Conservation (phyloP, 2,329 filamentous ascomycete genomes). For the Colletotrichum karsti region DNA sequence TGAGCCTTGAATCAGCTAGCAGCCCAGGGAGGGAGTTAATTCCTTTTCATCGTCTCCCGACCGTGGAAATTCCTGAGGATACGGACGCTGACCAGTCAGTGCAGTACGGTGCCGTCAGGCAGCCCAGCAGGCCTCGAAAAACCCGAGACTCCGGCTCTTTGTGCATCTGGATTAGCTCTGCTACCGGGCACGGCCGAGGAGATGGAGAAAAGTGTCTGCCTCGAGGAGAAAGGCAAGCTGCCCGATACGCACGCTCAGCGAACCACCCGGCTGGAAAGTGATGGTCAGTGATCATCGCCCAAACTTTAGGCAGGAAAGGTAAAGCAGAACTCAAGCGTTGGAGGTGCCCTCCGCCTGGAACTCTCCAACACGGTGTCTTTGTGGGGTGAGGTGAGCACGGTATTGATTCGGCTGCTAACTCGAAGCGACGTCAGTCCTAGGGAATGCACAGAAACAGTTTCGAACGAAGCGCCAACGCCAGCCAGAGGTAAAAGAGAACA, state of each 20-base stretch:
- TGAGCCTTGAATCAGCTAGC: neutral
- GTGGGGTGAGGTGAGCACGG: too few species aligned
- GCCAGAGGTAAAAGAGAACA: neutral
- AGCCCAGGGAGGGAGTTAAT: neutral
- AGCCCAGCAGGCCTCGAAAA: neutral
- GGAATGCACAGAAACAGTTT: neutral
- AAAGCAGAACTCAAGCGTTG: too few species aligned
- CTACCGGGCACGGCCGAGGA: neutral
- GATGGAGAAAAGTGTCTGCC: neutral
- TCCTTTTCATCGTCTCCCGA: neutral
- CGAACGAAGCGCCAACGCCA: neutral
- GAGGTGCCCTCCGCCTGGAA: too few species aligned
- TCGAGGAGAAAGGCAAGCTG: neutral
- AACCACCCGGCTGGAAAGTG: slow-evolving; percentile 18
- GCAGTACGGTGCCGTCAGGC: neutral
- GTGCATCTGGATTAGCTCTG: neutral
- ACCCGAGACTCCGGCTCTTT: slow-evolving; percentile 20
- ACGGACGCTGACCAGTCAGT: too few species aligned
- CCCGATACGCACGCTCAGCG: slow-evolving; percentile 8
- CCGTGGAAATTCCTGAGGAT: neutral
- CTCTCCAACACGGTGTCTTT: too few species aligned
- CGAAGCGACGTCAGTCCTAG: neutral
- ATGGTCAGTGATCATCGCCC: slow-evolving; percentile 12
- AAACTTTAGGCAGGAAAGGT: neutral
- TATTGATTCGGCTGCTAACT: neutral